A percentile compares a stretch with the other conserved stretches of the same genome.
phyloP scores from a whole-genome alignment of 441 rosid species.

The Bruguiera hainesii region DNA sequence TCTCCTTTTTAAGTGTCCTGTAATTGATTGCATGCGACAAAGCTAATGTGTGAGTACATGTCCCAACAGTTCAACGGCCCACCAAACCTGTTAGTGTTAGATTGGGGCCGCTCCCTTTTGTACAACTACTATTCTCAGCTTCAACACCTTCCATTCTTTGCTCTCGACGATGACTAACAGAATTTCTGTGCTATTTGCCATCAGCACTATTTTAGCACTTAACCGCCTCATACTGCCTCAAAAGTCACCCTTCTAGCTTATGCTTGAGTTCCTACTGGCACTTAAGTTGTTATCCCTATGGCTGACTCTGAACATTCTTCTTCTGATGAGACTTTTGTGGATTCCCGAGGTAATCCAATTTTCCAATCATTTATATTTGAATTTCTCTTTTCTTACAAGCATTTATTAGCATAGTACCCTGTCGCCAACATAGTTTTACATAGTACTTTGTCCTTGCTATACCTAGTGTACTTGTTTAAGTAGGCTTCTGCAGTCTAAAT shows the following conservation, averaged over 20 bases:
- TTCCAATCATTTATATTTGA: too few species aligned
- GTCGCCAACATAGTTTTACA: not conserved
- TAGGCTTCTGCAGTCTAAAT: not conserved
- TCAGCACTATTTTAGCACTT: not conserved
- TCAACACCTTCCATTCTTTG: slow-evolving; percentile 20
- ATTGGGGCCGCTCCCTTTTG: not conserved
- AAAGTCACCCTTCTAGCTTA: not conserved
- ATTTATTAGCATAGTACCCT: not conserved
- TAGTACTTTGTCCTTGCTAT: not conserved
- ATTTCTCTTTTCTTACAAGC: not conserved
- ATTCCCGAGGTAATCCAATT: slow-evolving; percentile 31
- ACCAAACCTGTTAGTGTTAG: slow-evolving; percentile 16
- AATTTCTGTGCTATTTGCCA: not conserved
- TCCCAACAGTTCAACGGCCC: slow-evolving; percentile 12
- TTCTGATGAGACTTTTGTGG: slow-evolving; percentile 25
- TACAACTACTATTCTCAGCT: slow-evolving; percentile 39
- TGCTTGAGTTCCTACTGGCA: not conserved
- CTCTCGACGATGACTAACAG: not conserved
- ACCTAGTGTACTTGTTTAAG: not conserved
- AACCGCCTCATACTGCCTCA: slow-evolving; percentile 5
- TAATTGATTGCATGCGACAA: not conserved
- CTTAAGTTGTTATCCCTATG: slow-evolving; percentile 20
- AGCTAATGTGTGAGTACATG: not conserved
- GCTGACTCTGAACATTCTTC: slow-evolving; percentile 49
- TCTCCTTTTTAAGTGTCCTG: not conserved